phyloP scores from a whole-genome alignment of 2,329 filamentous ascomycete genomes.

The Nemania sp. region DNA sequence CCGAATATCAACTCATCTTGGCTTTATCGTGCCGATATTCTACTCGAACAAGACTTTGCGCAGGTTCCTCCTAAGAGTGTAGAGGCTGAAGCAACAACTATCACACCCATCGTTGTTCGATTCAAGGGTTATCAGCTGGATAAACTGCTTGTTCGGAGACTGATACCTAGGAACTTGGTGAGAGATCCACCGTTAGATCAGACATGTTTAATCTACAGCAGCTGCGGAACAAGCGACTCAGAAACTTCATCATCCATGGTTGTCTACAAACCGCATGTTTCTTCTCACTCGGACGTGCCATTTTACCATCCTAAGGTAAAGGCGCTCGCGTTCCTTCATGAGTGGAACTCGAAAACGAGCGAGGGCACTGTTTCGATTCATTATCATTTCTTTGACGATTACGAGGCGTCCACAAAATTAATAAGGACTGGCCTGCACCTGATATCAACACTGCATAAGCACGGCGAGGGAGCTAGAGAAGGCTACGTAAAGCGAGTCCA shows the following conservation, averaged over 20 bases:
- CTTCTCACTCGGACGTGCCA: constrained; percentile 65
- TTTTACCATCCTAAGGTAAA: constrained; percentile 85
- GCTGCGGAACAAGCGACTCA: constrained; percentile 36
- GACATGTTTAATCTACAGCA: constrained; percentile 73
- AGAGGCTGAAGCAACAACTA: constrained; percentile 33
- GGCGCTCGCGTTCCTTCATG: constrained; percentile 76
- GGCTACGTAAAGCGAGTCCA: constrained; percentile 82
- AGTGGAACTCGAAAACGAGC: constrained; percentile 52
- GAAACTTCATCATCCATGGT: constrained; percentile 60
- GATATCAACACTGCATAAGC: constrained; percentile 70
- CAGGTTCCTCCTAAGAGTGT: constrained; percentile 39
- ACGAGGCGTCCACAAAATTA: constrained; percentile 51
- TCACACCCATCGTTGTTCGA: constrained; percentile 44
- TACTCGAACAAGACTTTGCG: constrained; percentile 54
- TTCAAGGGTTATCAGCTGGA: constrained; percentile 53
- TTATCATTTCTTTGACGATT: constrained; percentile 56
- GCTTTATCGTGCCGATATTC: constrained; percentile 77
- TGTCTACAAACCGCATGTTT: constrained; percentile 76
- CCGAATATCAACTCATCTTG: constrained; percentile 79
- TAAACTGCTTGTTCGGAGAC: constrained; percentile 70
- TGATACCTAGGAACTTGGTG: constrained; percentile 81
- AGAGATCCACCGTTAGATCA: constrained; percentile 78
- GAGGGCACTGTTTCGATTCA: constrained; percentile 61
- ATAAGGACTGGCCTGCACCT: constrained; percentile 70
- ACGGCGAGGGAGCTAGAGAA: constrained; percentile 64